Base-by-base conservation (phyloP, 768 basidiomycete species). In the Galerina sulciceps region DNA sequence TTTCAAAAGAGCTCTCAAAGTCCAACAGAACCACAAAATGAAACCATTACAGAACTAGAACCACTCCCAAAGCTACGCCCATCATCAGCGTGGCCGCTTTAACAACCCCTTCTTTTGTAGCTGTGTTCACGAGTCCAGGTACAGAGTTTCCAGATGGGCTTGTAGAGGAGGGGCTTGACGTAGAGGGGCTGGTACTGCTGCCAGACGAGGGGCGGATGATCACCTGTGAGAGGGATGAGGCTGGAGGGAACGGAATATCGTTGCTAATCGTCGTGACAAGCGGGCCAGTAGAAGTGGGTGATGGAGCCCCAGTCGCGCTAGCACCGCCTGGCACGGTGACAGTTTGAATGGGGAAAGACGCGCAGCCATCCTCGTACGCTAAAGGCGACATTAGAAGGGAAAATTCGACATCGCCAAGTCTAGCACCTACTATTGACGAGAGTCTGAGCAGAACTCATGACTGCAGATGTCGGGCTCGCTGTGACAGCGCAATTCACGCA, bases 401-500 rank as follows among this genome's bases (percentile, higher is more conserved):
- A 18, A 23, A 6, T n/a, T 11, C 22, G 15, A 22, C 4, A 23
- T 51, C 34, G 34, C 15, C 18, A 36, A 22, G 41, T 26, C 52
- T 34, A 22, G 47, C 10, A 55, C 74, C 42, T 40, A 77, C 75
- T 45, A 38, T 62, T 48, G 31, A 71, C 56, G 26, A 73, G 52
- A n/a, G 54, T 37, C 38, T 73, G 68, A 6, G 68, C 73, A 13
- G 58, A 6, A 6, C 49, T 31, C 15, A 69, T 60, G 2, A 53
- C 48, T 2, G 46, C 23, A 2, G 22, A 22, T 2, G 63, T 63
- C 0, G 71, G 65, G n/a, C 56, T 62, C 8, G 57, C 31, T 1
- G 50, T 51, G 13, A 66, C 59, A 4, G 69, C 53, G 48, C 75
- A 78, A 43, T 73, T 68, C 26, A 77, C 64, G 48, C 77, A 78